Percentiles rank a stretch among this genome's conserved stretches.
Conservation (phyloP, 1,284 basidiomycete species). For the Boletus subluridellus region DNA sequence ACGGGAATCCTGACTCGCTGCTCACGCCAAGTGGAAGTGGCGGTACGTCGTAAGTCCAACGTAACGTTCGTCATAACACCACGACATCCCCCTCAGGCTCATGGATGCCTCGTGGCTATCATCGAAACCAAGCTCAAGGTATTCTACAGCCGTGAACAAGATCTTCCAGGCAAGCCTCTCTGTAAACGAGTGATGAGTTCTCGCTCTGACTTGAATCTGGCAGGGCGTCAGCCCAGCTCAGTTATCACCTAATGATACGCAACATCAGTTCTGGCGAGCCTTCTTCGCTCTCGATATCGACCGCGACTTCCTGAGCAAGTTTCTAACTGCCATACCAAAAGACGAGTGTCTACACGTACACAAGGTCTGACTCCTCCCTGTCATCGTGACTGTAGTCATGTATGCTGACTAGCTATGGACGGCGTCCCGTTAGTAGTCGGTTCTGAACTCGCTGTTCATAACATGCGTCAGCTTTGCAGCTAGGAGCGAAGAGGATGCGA, state of each 20-base stretch:
- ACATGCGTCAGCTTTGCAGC: conserved; percentile 39
- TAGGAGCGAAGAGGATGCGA: conserved; percentile 33
- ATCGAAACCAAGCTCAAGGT: conserved; percentile 19
- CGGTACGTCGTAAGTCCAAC: not conserved
- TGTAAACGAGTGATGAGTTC: not conserved
- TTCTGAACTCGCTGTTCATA: conserved; percentile 47
- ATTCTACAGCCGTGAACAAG: conserved; percentile 21
- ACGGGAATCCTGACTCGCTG: not conserved
- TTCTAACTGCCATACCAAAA: conserved; percentile 35
- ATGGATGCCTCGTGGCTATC: conserved; percentile 13
- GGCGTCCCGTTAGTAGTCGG: conserved; percentile 43
- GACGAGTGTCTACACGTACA: conserved; percentile 40
- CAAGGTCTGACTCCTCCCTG: conserved; percentile 38
- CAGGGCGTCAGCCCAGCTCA: conserved; percentile 41
- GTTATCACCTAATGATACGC: conserved; percentile 37
- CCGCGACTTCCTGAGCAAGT: conserved; percentile 39
- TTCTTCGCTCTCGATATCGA: conserved; percentile 52
- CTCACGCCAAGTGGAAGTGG: not conserved
- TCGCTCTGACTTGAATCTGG: not conserved
- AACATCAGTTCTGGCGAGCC: conserved; percentile 47
- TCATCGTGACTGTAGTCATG: not conserved
- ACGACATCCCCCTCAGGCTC: conserved; percentile 5
- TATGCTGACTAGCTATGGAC: conserved; percentile 9
- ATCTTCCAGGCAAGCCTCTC: conserved; percentile 28
- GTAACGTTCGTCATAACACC: not conserved